Evolutionary conservation across 1,284 basidiomycete genomes (phyloP).

Genomic region (Volvariella volvacea): DNA sequence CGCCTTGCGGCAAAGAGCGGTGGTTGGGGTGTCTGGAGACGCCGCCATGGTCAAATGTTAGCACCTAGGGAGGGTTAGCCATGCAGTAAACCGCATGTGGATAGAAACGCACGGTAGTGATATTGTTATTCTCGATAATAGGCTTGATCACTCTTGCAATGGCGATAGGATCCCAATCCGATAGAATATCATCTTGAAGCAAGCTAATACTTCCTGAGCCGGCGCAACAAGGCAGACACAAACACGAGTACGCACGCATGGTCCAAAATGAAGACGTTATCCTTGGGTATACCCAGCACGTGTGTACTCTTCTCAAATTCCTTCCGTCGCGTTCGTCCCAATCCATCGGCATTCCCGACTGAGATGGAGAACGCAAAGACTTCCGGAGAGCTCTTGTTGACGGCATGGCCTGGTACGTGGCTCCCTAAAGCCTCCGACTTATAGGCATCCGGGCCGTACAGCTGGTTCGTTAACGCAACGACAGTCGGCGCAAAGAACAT

Average conservation of each 20-base stretch:
- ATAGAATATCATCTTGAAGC: constrained; percentile 74
- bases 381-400: constrained; percentile 11
- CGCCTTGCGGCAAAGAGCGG: constrained; percentile 61
- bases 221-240: constrained; percentile 4
- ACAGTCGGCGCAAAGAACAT: constrained; percentile 89
- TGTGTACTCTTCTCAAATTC: constrained; percentile 71
- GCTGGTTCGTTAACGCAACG: constrained; percentile 35
- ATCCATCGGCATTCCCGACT: constrained; percentile 73
- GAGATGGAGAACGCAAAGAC: constrained; percentile 58
- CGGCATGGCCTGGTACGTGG: neutral
- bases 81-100: neutral
- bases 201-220: constrained; percentile 32
- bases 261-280: constrained; percentile 60
- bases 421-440: too few relatives aligned
- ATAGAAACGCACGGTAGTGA: constrained; percentile 50
- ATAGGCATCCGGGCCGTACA: too few relatives aligned
- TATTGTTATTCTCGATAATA: constrained; percentile 53
- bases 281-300: constrained; percentile 58
- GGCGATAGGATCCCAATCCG: constrained; percentile 56
- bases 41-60: constrained; percentile 86
- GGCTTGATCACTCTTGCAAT: constrained; percentile 57
- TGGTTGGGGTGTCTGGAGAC: constrained; percentile 92
- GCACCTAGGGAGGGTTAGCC: constrained; percentile 44
- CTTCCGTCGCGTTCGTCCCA: constrained; percentile 54
- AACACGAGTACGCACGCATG: constrained; percentile 46